Percentiles rank a stretch among this genome's conserved stretches.
Conservation (phyloP, 2,329 filamentous ascomycete species). For the Phialocephala sp. region DNA sequence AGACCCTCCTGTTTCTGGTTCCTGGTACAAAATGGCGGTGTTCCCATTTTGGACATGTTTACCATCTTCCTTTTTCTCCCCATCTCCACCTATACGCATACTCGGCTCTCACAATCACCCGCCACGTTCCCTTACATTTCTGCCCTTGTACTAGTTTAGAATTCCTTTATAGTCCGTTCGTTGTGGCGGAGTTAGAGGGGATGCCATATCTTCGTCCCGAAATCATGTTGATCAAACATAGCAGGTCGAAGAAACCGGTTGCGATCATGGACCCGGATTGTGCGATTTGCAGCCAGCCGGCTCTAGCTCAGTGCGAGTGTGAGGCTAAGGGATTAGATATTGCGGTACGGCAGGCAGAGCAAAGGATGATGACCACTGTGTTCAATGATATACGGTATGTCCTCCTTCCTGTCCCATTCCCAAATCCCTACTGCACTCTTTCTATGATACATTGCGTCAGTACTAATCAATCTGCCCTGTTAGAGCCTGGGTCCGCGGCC, state of each 20-base stretch:
- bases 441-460: no score
- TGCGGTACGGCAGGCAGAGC: conserved; percentile 67
- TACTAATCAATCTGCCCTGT: conserved; percentile 20
- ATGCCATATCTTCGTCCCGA: conserved; percentile 35
- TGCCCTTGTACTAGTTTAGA: conserved; percentile 12
- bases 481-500: conserved; percentile 67
- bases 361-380: conserved; percentile 65
- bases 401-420: conserved; percentile 12
- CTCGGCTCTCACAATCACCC: conserved; percentile 7
- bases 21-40: conserved; percentile 8
- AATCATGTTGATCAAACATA: conserved; percentile 41
- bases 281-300: conserved; percentile 68
- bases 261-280: conserved; percentile 73
- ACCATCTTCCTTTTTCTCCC: conserved; percentile 8
- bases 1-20: conserved; percentile 3
- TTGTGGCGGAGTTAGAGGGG: conserved; percentile 14
- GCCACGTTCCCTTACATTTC: conserved; percentile 9
- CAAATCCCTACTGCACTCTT: neutral
- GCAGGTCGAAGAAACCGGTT: conserved; percentile 45
- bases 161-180: conserved; percentile 12
- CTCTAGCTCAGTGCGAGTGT: conserved; percentile 65
- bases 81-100: neutral
- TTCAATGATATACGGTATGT: conserved; percentile 68
- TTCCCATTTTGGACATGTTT: conserved; percentile 4
- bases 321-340: conserved; percentile 69